Base-by-base conservation (phyloP, 768 basidiomycete genomes). In the Cystobasidium tubakii region DNA sequence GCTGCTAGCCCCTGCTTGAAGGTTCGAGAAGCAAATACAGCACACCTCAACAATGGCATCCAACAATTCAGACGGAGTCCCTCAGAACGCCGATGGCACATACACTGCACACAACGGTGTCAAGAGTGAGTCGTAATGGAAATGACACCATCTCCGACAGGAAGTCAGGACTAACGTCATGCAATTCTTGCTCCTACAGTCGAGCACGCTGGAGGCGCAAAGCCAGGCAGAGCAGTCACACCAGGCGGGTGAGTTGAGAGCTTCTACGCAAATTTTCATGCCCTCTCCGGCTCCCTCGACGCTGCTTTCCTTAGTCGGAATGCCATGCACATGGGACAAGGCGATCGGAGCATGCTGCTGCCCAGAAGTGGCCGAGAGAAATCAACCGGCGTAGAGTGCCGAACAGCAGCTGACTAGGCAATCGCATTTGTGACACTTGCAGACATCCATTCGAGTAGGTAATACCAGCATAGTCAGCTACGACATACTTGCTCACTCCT, bases 51-150 rank as follows among this genome's bases (percentile, higher is more conserved):
- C 57, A 50, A 50, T 50, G 46, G 46, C 46, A 12, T 55, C 54
- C 29, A 62, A 7, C 36, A 33, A 62, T 23, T 23, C 4, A 23
- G 15, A 50, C n/a, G 46, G 46, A 6, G 21, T 50, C 46, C 46
- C 46, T 50, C 12, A 15, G 46, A 50, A 50, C 21, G 46, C 9
- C 46, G 46, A 50, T 19, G 46, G 46, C 46, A 50, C 46, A 50
- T 50, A 50, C 66, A 67, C 66, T 53, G 66, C 66, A 6, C 66
- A 67, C 66, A 67, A 67, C 66, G 66, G 66, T 31, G 66, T 67
- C 10, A 67, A 67, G 50, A 31, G 66, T 67, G 27, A 54, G 44
- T 50, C 63, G 34, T 33, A 43, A 39, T 63, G 62, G 6, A 31
- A 31, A n/a, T 63, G 6, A 25, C n/a, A 4, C 29, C 29, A 63